A percentile compares a stretch with the other conserved stretches of the same genome.
These are phyloP conservation scores for Penicillium sp. DNA, from an alignment of 2,329 filamentous ascomycete species.

Conservation along the genomic window DNA sequence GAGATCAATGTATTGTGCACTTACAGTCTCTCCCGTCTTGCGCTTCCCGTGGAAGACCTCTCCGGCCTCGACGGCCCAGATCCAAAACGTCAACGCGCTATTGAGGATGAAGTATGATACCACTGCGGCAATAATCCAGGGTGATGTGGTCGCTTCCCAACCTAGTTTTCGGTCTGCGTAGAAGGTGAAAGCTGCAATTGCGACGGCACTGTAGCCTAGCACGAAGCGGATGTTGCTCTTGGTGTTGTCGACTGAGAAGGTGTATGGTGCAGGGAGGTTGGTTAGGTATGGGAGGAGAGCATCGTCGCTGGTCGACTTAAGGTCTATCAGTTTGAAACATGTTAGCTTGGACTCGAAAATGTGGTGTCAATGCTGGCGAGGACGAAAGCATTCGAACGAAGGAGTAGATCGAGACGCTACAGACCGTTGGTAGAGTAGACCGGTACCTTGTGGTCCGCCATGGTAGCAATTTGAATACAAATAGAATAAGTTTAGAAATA, in stretches of 20 bases:
- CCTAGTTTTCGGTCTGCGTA: conserved; percentile 89
- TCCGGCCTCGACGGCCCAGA: conserved; percentile 80
- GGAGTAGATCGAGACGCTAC: conserved; percentile 30
- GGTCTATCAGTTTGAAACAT: conserved; percentile 62
- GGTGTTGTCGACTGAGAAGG: conserved; percentile 79
- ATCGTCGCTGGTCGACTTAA: conserved; percentile 97
- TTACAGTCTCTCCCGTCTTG: conserved; percentile 69
- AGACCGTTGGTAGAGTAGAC: conserved; percentile 54
- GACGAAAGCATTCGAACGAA: conserved; percentile 6
- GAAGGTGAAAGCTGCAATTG: conserved; percentile 82
- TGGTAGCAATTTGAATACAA: conserved; percentile 33
- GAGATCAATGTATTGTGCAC: conserved; percentile 21
- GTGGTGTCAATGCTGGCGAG: neutral
- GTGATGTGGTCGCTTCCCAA: conserved; percentile 79
- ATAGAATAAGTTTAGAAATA: neutral
- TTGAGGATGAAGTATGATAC: conserved; percentile 80
- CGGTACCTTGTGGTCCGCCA: conserved; percentile 48
- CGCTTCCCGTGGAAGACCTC: conserved; percentile 78
- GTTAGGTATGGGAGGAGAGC: conserved; percentile 92
- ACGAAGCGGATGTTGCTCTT: conserved; percentile 82
- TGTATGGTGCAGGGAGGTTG: conserved; percentile 67
- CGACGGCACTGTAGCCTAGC: conserved; percentile 82
- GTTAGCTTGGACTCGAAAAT: conserved; percentile 12
- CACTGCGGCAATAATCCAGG: conserved; percentile 80
- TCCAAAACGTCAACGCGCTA: conserved; percentile 78